Base-by-base conservation (phyloP, 352 stramenopile genomes). In the Phytophthora meadii region DNA sequence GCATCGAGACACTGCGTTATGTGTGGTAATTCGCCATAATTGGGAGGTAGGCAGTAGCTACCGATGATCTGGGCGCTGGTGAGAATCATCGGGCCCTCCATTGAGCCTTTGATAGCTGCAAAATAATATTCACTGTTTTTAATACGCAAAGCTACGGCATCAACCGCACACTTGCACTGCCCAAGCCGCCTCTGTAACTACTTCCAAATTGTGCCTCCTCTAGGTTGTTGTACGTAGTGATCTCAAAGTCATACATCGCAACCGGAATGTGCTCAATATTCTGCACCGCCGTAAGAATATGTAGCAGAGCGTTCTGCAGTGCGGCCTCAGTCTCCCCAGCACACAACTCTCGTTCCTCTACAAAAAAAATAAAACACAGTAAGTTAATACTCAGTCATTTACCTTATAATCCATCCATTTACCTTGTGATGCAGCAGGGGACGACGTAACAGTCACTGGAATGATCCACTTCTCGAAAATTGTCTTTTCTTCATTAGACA, bases 221-320 rank as follows among this genome's bases (percentile, higher is more conserved):
- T 48, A 87, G 56, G 47, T 67, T 88, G 8, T 57, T 74, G 30
- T 70, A 87, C n/a, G 73, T 75, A n/a, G 49, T 66, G 56, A 89
- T 89, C 63, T 95, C 84, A 65, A 93, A 95, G 68, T 95, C 80
- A 68, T 95, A 95, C 80, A 93, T 95, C 27, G 74, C 81, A 60
- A 74, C 83, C 3, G 87, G 82, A 40, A 95, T 90, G 68, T 93
- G 84, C 28, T 92, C 82, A 42, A 92, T 92, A 28, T 66, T 81
- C 71, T 95, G 87, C 30, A 95, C 87, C 1, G 77, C 80, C 58
- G 79, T 77, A 8, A 93, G 51, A 65, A 95, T 89, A 25, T 93
- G 84, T 24, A 95, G 61, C 56, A 95, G 57, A 6, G 74, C 68
- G 57, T 89, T 79, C 61, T 92, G 87, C 61, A 95, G 66, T 30